Base-by-base conservation (phyloP, 345 rosid genomes). In the Gynandropsis gynandra region DNA sequence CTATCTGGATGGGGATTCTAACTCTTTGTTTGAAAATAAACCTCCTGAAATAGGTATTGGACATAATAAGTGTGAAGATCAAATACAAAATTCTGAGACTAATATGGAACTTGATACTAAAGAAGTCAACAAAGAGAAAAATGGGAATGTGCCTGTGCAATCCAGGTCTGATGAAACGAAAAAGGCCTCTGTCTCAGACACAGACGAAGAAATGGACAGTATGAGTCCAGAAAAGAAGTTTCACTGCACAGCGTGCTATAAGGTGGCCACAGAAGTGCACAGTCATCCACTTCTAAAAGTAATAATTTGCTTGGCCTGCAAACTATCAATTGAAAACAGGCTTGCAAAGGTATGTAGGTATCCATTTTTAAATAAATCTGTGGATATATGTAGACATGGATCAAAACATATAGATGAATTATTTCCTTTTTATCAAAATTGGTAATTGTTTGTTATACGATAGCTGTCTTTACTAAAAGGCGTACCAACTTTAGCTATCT, bases 221-320 rank as follows among this genome's bases (percentile, higher is more conserved):
- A 59, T 62, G 63, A 61, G 54, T 62, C 52, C 52, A 54, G 61
- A 62, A 36, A 72, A 55, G 61, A 67, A 57, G 52, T 83, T 80
- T 61, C 64, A 58, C 50, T 92, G 98, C 63, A 87, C 98, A 56
- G 93, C 81, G 47, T 92, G 98, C 65, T 42, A 74, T 58, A 76
- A 78, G 54, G 50, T 78, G 59, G 70, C 79, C 61, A 61, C 55
- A 56, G 80, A 79, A 75, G 95, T 75, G 67, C 82, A 79, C 50
- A 48, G 78, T 16, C 98, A 92, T 71, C 98, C 97, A 12, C 73
- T 82, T 51, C 57, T 92, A 61, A 74, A 80, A 64, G 98, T 92
- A 48, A 85, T 92, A 57, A 39, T 92, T 60, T 92, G 98, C 85
- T 68, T 60, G 58, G 86, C 76, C 60, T 92, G 98, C 82, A 87